Evolutionary conservation across 495 filamentous ascomycete species (phyloP).

Genomic region (Lophiotrema nucula): DNA sequence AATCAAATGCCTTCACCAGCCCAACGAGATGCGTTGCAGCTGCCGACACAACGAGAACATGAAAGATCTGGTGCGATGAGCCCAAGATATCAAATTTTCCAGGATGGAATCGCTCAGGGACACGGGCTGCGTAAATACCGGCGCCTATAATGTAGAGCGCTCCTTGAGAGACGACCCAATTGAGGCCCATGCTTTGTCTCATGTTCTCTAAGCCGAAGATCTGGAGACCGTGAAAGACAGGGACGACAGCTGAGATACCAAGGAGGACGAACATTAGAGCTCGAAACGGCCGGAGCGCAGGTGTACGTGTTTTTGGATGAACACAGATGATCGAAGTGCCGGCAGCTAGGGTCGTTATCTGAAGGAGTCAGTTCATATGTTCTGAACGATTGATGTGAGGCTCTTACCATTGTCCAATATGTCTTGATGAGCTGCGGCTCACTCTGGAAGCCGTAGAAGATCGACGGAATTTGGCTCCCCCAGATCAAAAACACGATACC

Average conservation of each 20-base stretch:
- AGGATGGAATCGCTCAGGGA: conserved; percentile 63
- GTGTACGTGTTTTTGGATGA: conserved; percentile 76
- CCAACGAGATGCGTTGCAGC: conserved; percentile 64
- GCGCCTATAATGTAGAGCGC: conserved; percentile 84
- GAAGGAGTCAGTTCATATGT: conserved; percentile 1
- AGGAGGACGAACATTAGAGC: conserved; percentile 89
- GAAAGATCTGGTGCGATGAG: conserved; percentile 78
- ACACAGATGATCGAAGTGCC: conserved; percentile 74
- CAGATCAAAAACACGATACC: conserved; percentile 88
- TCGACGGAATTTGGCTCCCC: conserved; percentile 79
- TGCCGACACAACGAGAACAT: conserved; percentile 67
- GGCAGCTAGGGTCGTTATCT: conserved; percentile 75
- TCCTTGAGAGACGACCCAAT: conserved; percentile 79
- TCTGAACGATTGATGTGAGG: neutral
- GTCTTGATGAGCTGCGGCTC: conserved; percentile 56
- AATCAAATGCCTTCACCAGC: conserved; percentile 50
- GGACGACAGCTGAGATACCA: conserved; percentile 80
- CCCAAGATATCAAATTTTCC: conserved; percentile 73
- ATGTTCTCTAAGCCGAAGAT: conserved; percentile 60
- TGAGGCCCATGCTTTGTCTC: conserved; percentile 72
- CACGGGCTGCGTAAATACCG: conserved; percentile 68
- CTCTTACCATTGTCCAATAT: conserved; percentile 72
- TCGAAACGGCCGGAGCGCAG: conserved; percentile 78
- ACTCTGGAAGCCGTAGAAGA: conserved; percentile 86
- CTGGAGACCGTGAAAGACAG: conserved; percentile 69